phyloP scores from a whole-genome alignment of 345 rosid species.

The Arabidopsis suecica region DNA sequence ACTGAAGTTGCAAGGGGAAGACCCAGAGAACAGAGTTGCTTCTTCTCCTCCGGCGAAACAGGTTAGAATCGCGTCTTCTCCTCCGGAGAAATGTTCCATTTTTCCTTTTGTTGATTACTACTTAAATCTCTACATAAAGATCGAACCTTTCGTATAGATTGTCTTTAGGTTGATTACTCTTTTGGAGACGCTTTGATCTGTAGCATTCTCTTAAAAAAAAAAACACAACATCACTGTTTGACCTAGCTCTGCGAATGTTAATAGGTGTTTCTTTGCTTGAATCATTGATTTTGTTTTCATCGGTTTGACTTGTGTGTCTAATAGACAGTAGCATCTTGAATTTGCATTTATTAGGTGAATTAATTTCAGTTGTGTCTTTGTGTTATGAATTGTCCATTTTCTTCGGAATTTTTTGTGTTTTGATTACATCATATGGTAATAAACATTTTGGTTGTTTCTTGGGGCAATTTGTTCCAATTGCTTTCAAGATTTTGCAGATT shows the following conservation, averaged over 20 bases:
- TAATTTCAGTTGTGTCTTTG: too few species aligned
- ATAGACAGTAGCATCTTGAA: too few species aligned
- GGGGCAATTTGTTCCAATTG: background rate
- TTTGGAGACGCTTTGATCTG: background rate
- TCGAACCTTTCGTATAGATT: background rate
- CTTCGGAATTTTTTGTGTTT: too few species aligned
- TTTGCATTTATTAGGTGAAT: too few species aligned
- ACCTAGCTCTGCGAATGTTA: background rate
- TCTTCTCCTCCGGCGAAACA: slow-evolving; percentile 15
- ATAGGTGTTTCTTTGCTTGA: background rate
- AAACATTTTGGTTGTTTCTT: background rate
- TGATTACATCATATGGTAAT: too few species aligned
- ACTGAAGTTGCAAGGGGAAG: slow-evolving; percentile 19
- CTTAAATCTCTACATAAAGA: background rate
- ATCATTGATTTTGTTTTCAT: background rate
- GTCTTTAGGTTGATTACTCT: background rate
- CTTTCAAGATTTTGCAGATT: slow-evolving; percentile 4
- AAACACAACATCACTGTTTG: background rate
- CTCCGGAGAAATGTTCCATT: background rate
- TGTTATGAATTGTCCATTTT: too few species aligned
- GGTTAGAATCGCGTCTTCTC: slow-evolving; percentile 8
- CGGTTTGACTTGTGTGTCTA: too few species aligned
- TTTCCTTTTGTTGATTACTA: background rate
- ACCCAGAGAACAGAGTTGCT: background rate
- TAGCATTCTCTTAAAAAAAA: too few species aligned